These are phyloP conservation scores for Eucalyptus regnans DNA, from an alignment of 345 rosid species.

Conservation along the genomic window DNA sequence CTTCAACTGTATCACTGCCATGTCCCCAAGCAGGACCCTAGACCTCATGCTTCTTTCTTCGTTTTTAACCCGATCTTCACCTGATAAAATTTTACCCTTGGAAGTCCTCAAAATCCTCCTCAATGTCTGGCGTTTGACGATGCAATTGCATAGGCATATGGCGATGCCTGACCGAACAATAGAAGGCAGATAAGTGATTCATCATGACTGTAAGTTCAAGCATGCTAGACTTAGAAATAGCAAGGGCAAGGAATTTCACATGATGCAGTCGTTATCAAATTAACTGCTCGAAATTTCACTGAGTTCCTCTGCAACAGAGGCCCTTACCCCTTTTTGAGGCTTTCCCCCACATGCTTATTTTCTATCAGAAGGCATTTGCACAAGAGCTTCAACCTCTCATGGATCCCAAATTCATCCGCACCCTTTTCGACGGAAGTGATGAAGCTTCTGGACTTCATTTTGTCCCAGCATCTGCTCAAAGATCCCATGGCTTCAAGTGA, in stretches of 20 bases:
- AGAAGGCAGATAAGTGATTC: constrained; percentile 43
- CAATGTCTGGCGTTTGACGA: constrained; percentile 1
- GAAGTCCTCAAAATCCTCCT: background rate
- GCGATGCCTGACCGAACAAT: constrained; percentile 30
- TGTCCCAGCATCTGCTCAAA: too few species aligned
- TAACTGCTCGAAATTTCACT: too few species aligned
- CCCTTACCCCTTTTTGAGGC: too few species aligned
- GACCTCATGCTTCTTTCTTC: constrained; percentile 19
- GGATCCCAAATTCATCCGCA: too few species aligned
- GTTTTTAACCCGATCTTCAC: constrained; percentile 1
- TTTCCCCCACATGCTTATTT: too few species aligned
- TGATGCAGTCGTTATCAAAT: too few species aligned
- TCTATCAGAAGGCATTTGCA: too few species aligned
- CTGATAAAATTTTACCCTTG: background rate
- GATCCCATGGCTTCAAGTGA: too few species aligned
- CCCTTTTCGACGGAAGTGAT: too few species aligned
- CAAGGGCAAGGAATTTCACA: constrained; percentile 13
- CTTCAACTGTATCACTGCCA: constrained; percentile 1
- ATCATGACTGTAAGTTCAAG: constrained; percentile 34
- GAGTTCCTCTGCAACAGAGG: too few species aligned
- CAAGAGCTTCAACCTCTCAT: too few species aligned
- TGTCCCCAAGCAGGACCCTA: background rate
- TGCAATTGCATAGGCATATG: constrained; percentile 39
- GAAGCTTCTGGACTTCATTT: too few species aligned
- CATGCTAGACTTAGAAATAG: constrained; percentile 13